phyloP scores from a whole-genome alignment of 805 yeast genomes.

The Zygosaccharomyces gambellarensis region DNA sequence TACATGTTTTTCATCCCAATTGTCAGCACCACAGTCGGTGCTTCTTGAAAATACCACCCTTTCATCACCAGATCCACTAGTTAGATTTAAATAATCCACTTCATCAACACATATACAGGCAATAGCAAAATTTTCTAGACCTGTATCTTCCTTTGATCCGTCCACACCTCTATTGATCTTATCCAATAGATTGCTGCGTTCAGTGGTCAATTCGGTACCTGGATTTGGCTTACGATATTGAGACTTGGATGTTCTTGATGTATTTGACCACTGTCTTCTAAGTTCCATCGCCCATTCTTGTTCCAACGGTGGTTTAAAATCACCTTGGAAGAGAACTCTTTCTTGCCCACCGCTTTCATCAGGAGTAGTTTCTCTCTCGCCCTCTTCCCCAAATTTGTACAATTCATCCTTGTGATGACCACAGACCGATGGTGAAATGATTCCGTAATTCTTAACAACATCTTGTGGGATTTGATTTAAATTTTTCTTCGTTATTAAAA shows the following conservation, averaged over 20 bases:
- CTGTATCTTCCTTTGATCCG: conserved; percentile 61
- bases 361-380: conserved; percentile 10
- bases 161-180: conserved; percentile 78
- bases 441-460: conserved; percentile 25
- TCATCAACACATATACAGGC: conserved; percentile 63
- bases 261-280: conserved; percentile 53
- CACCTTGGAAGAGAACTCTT: conserved; percentile 6
- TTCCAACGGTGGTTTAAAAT: conserved; percentile 43
- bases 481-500: conserved; percentile 36
- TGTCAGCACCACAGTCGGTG: conserved; percentile 44
- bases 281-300: conserved; percentile 69
- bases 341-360: background rate
- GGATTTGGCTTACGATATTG: conserved; percentile 73
- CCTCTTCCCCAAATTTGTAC: conserved; percentile 13
- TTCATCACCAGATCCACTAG: conserved; percentile 40
- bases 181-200: conserved; percentile 55
- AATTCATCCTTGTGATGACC: conserved; percentile 21
- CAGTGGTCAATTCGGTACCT: conserved; percentile 51
- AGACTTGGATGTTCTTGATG: conserved; percentile 57
- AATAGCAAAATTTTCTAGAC: conserved; percentile 61
- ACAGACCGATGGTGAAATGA: conserved; percentile 29
- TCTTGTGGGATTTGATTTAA: conserved; percentile 11
- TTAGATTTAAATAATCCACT: conserved; percentile 64
- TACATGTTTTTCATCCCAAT: conserved; percentile 74
- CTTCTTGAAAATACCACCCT: conserved; percentile 24